phyloP scores from a whole-genome alignment of 768 basidiomycete genomes.

The Lactarius vividus region DNA sequence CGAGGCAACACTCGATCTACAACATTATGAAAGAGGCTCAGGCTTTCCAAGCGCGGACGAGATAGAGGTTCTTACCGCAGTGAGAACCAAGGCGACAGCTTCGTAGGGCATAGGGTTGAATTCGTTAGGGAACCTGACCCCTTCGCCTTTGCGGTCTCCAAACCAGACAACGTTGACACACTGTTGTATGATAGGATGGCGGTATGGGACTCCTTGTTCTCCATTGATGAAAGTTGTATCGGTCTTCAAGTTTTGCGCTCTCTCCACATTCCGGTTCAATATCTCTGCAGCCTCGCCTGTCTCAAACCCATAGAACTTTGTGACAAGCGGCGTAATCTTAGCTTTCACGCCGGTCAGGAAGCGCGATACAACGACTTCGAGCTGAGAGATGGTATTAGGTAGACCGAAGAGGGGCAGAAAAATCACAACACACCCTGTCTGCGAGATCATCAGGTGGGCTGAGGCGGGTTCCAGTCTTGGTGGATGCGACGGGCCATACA shows the following conservation, averaged over 20 bases:
- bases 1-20: conserved; percentile 16
- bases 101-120: conserved; percentile 17
- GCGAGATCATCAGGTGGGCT: background rate
- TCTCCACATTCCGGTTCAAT: background rate
- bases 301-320: background rate
- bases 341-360: conserved; percentile 8
- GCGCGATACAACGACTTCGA: background rate
- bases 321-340: conserved; percentile 9
- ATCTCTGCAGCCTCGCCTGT: background rate
- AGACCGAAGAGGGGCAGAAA: background rate
- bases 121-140: conserved; percentile 7
- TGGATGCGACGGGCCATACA: conserved; percentile 14
- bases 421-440: background rate
- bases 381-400: background rate
- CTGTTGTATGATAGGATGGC: conserved; percentile 11
- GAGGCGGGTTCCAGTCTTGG: background rate
- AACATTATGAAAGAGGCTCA: background rate
- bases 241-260: conserved; percentile 5
- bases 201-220: background rate
- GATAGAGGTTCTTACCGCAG: background rate
- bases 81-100: background rate
- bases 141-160: background rate
- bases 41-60: background rate
- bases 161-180: conserved; percentile 13
- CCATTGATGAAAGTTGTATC: conserved; percentile 9